Evolutionary conservation across 768 basidiomycete genomes (phyloP).

Genomic region (Thelephora aurantiotincta): DNA sequence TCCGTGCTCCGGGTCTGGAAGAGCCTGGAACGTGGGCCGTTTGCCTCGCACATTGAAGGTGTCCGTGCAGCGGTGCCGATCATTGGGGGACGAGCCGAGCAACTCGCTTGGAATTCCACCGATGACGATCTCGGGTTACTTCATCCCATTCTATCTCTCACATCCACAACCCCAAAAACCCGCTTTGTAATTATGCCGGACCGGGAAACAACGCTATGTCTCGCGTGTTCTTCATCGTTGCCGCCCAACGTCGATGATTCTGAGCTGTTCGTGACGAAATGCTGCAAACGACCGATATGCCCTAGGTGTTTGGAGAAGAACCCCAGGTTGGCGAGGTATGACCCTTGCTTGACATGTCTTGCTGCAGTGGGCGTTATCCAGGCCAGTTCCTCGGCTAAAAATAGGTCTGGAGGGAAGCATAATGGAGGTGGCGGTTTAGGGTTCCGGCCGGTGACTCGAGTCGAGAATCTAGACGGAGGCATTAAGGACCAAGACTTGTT

Average conservation of each 20-base stretch:
- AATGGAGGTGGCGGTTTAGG: slow-evolving; percentile 1
- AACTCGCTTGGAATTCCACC: no score
- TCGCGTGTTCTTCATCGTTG: slow-evolving; percentile 16
- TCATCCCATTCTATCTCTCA: no score
- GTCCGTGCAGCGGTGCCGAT: no score
- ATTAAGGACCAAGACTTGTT: slow-evolving; percentile 49
- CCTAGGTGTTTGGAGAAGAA: slow-evolving; percentile 39
- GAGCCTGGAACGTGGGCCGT: no score
- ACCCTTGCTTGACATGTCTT: slow-evolving; percentile 62
- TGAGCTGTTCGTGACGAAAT: slow-evolving; percentile 36
- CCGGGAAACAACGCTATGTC: slow-evolving; percentile 9
- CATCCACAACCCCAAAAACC: no score
- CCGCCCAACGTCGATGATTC: slow-evolving; percentile 9
- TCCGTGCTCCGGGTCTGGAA: no score
- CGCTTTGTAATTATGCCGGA: neutral
- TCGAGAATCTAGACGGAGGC: slow-evolving; percentile 34
- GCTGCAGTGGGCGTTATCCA: slow-evolving; percentile 34
- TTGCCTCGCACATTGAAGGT: no score
- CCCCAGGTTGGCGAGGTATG: slow-evolving; percentile 49
- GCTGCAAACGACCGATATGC: slow-evolving; percentile 58
- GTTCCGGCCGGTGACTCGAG: neutral
- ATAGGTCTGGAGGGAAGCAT: slow-evolving; percentile 6
- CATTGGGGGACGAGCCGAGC: no score
- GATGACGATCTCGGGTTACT: no score
- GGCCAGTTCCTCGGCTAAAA: slow-evolving; percentile 5